phyloP scores from a whole-genome alignment of 441 rosid genomes.

The Adansonia rubrostipa region DNA sequence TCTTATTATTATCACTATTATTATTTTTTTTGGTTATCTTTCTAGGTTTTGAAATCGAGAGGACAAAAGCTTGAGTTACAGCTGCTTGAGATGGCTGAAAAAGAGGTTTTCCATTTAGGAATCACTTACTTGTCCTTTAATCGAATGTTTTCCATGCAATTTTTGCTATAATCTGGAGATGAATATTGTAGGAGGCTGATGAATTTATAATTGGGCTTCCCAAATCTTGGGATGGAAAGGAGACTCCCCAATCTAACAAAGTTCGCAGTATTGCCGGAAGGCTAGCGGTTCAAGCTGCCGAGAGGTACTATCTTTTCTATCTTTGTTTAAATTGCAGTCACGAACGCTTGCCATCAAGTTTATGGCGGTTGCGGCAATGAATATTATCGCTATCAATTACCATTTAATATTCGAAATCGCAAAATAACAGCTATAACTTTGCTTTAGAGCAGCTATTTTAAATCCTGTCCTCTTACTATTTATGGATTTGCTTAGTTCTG shows the following conservation, averaged over 20 bases:
- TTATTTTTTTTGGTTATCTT: not conserved
- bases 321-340: too few relatives aligned
- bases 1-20: not conserved
- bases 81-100: constrained; percentile 69
- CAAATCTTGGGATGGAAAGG: constrained; percentile 77
- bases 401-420: too few relatives aligned
- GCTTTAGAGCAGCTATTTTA: too few relatives aligned
- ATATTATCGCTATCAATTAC: too few relatives aligned
- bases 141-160: not conserved
- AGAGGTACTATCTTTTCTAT: constrained; percentile 46
- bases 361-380: too few relatives aligned
- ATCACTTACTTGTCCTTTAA: not conserved
- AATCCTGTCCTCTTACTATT: not conserved
- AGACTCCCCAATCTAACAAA: constrained; percentile 82
- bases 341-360: too few relatives aligned
- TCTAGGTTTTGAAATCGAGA: constrained; percentile 72
- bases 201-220: constrained; percentile 88
- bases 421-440: too few relatives aligned
- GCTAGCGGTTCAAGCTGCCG: constrained; percentile 77
- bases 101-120: constrained; percentile 46
- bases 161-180: not conserved
- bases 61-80: constrained; percentile 80
- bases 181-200: constrained; percentile 63
- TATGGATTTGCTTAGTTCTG: not conserved
- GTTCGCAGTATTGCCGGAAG: constrained; percentile 86